phyloP scores from a whole-genome alignment of 2,329 filamentous ascomycete genomes.

The Fusarium sp. region DNA sequence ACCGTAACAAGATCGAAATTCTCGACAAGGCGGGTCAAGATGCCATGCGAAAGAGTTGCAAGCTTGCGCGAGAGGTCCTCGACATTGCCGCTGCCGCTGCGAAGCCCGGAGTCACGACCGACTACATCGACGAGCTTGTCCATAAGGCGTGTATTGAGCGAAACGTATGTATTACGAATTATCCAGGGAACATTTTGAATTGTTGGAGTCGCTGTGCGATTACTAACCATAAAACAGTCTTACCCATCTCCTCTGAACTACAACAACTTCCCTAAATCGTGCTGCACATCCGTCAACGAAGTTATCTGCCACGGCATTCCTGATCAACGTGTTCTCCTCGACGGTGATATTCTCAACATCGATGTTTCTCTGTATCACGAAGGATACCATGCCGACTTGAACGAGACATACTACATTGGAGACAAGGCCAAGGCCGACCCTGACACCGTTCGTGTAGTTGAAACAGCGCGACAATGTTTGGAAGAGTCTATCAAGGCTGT shows the following conservation, averaged over 20 bases:
- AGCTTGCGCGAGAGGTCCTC: slow-evolving; percentile 88
- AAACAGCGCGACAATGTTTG: slow-evolving; percentile 89
- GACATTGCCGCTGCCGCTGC: slow-evolving; percentile 89
- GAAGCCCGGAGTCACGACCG: slow-evolving; percentile 94
- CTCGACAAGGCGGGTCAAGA: slow-evolving; percentile 85
- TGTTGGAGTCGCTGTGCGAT: not conserved
- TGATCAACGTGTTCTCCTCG: slow-evolving; percentile 86
- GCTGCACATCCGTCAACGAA: slow-evolving; percentile 96
- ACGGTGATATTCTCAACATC: slow-evolving; percentile 97
- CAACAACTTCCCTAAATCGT: slow-evolving; percentile 96
- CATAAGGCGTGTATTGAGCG: slow-evolving; percentile 96
- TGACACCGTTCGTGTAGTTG: slow-evolving; percentile 90
- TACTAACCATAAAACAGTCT: slow-evolving; percentile 68
- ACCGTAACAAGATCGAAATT: slow-evolving; percentile 85
- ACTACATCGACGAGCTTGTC: slow-evolving; percentile 94
- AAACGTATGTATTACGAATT: slow-evolving; percentile 73
- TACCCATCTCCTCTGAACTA: slow-evolving; percentile 98
- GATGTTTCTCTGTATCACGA: slow-evolving; percentile 95
- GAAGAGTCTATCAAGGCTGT: slow-evolving; percentile 92
- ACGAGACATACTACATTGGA: slow-evolving; percentile 99
- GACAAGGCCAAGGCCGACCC: slow-evolving; percentile 87
- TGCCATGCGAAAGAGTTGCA: slow-evolving; percentile 93
- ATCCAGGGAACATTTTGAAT: not conserved
- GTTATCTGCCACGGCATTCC: slow-evolving; percentile 99
- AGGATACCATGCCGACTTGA: slow-evolving; percentile 95